Evolutionary conservation across 169 alveolate species (phyloP).

Genomic region (Eimeria necatrix): DNA sequence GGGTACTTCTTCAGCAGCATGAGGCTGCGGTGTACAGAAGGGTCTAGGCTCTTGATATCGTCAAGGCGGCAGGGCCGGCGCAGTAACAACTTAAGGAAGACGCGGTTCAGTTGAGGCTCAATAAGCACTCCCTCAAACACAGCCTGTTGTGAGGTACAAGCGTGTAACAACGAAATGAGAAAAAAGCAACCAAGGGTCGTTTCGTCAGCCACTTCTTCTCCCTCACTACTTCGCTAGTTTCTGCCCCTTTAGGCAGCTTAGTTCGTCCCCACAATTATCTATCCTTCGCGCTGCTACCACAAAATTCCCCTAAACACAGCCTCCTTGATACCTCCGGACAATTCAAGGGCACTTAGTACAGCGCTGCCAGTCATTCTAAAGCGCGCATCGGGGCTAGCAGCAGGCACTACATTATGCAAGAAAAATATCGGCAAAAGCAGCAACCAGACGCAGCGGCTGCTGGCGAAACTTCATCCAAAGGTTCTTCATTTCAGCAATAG

Average conservation of each 20-base stretch:
- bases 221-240: background rate
- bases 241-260: background rate
- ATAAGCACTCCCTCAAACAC: conserved; percentile 94
- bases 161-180: background rate
- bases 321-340: too few relatives aligned
- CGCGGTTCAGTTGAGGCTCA: conserved; percentile 94
- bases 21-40: conserved; percentile 76
- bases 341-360: too few relatives aligned
- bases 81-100: conserved; percentile 91
- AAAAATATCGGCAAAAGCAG: too few relatives aligned
- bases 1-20: conserved; percentile 57
- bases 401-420: too few relatives aligned
- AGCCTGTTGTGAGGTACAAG: conserved; percentile 84
- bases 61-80: conserved; percentile 90
- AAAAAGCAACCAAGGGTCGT: background rate
- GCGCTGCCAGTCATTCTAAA: too few relatives aligned
- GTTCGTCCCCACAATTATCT: too few relatives aligned
- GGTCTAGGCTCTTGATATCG: conserved; percentile 91
- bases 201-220: background rate
- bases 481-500: background rate
- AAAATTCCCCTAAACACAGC: too few relatives aligned
- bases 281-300: too few relatives aligned
- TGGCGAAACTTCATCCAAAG: too few relatives aligned
- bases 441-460: too few relatives aligned
- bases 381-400: too few relatives aligned